Evolutionary conservation across 805 yeast species (phyloP).

Genomic region (Teunomyces cretensis): DNA sequence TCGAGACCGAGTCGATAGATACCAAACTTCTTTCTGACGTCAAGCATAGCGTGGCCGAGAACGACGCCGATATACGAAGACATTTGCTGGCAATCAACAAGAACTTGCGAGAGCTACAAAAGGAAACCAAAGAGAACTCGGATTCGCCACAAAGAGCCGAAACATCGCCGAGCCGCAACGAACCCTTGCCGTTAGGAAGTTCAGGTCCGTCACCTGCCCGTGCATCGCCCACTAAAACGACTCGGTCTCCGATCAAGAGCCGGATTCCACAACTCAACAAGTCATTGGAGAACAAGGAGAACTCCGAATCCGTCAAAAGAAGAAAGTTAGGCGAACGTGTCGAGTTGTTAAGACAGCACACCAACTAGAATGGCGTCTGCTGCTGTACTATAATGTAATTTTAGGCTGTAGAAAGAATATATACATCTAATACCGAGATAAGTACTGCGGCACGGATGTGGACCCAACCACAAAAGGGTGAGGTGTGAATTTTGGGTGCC

Average conservation of each 20-base stretch:
- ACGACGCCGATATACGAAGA: conserved; percentile 6
- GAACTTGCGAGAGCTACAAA: conserved; percentile 7
- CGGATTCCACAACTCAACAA: conserved; percentile 7
- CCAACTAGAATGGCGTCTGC: background rate
- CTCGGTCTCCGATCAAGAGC: conserved; percentile 1
- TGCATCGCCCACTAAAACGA: background rate
- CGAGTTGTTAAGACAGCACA: background rate
- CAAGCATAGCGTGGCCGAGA: background rate
- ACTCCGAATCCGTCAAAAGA: conserved; percentile 6
- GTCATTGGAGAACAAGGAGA: conserved; percentile 7
- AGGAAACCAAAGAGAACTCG: background rate
- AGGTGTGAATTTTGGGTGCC: no score
- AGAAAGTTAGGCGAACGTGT: conserved; percentile 5
- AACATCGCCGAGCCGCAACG: no score
- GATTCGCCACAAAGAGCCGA: background rate
- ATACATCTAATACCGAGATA: conserved; percentile 13
- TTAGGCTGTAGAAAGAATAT: background rate
- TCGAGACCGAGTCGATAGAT: background rate
- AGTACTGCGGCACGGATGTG: no score
- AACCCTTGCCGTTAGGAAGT: no score
- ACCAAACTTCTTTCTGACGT: conserved; percentile 2
- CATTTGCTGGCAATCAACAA: conserved; percentile 1
- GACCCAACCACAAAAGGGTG: no score
- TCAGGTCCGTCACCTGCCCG: background rate
- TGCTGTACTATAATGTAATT: conserved; percentile 5